Base-by-base conservation (phyloP, 2,329 filamentous ascomycete species). In the Zymoseptoria tritici region DNA sequence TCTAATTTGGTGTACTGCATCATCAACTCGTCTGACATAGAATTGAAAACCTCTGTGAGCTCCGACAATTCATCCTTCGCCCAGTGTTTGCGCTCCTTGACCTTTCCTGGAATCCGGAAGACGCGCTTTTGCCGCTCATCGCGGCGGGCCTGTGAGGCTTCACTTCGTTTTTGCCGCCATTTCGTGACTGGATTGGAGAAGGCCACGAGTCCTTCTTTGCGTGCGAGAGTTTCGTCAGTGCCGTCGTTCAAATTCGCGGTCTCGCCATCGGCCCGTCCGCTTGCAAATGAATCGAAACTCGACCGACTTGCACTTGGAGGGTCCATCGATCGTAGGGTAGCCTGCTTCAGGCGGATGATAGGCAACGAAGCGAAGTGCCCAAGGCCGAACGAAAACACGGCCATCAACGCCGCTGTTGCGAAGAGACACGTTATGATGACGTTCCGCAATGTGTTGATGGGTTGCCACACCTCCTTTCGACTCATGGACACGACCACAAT, bases 11-110 rank as follows among this genome's bases (percentile, higher is more conserved):
- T 85, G 70, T 96, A 97, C 69, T 96, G 91, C 74, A 90, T 88
- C 67, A 89, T 83, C 51, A 97, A 77, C 75, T 96, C 91, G 63
- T 96, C 90, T 1, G 88, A 90, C 92, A 96, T 97, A 68, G 91
- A 89, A 70, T 96, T 97, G 77, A 95, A 97, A 0, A 89, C 94
- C 42, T 78, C 79, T 0, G 89, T 94, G 13, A 95, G 80, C 71
- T 96, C 91, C 0, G 90, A 94, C 31, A 86, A 75, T 70, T 97
- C 92, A 70, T 97, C 92, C 1, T 89, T 89, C 56, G 96, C 79
- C 52, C 86, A 80, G 68, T 92, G 88, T 62, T 85, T 88, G 26
- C 85, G 80, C 59, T 90, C 86, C 56, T 84, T 84, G 11, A 97
- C 92, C 71, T 90, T 91, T 11, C 85, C 85, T 0, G 92, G 92